Percentiles rank a stretch among this genome's conserved stretches.
phyloP scores from a whole-genome alignment of 2,329 filamentous ascomycete genomes.

The Clarireedia paspali region DNA sequence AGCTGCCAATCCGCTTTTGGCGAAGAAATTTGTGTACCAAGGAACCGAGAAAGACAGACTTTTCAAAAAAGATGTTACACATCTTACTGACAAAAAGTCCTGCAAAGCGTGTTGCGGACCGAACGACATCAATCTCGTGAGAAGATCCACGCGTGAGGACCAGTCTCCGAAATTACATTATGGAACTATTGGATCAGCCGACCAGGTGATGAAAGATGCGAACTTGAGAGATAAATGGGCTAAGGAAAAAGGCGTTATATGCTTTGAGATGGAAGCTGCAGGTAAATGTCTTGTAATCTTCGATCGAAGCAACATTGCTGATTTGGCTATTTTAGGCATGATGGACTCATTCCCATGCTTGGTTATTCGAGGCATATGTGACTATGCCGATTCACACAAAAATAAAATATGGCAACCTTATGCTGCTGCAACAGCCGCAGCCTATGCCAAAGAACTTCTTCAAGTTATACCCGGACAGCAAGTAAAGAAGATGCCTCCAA shows the following conservation, averaged over 20 bases:
- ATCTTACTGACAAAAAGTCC: constrained; percentile 6
- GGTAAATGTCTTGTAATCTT: neutral
- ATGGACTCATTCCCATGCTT: constrained; percentile 13
- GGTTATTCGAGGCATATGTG: constrained; percentile 13
- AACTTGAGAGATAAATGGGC: neutral
- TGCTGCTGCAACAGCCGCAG: constrained; percentile 11
- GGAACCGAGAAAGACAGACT: constrained; percentile 20
- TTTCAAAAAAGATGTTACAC: constrained; percentile 22
- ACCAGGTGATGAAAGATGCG: constrained; percentile 10
- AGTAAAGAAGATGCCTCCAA: neutral
- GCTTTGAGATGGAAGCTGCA: constrained; percentile 13
- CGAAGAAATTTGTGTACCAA: constrained; percentile 8
- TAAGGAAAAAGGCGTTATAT: neutral
- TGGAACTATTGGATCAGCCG: constrained; percentile 7
- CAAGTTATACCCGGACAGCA: neutral
- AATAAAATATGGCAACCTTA: constrained; percentile 13
- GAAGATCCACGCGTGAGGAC: neutral
- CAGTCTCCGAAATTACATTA: constrained; percentile 31
- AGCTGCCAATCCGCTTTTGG: neutral
- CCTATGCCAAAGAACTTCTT: constrained; percentile 12
- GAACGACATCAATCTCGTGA: neutral
- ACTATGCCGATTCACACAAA: constrained; percentile 15
- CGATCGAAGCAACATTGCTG: neutral
- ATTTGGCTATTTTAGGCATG: neutral
- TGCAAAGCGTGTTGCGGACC: neutral